Base-by-base conservation (phyloP, 2,329 filamentous ascomycete genomes). In the Colletotrichum acutatum region DNA sequence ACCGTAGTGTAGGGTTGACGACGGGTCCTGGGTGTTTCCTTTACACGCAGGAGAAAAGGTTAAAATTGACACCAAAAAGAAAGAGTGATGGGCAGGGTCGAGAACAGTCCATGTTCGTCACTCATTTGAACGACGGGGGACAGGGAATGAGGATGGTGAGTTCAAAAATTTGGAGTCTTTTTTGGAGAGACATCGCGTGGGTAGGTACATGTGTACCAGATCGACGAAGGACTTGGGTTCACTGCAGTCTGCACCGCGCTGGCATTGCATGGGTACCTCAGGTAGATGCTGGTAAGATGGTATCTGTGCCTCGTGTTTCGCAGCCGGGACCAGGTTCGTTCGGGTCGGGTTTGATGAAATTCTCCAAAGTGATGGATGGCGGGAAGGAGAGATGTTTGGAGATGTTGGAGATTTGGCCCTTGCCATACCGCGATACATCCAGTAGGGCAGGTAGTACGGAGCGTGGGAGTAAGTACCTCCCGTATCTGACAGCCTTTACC, bases 81-180 rank as follows among this genome's bases (percentile, higher is more conserved):
- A 42, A n/a, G 19, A 24, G 28, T 63, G 60, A 63, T 24, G n/a
- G 28, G 24, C 46, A 63, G 46, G 19, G 60, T 63, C 60, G 28
- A 63, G 46, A 63, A 53, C 46, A 24, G n/a, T 53, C 46, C 12
- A 26, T 63, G 14, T 53, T 24, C 28, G 24, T 53, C 28, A 52
- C 32, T 34, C 60, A 9, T 49, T n/a, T 12, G 32, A 8, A 49
- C 6, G 19, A n/a, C 42, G 19, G 16, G 37, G 37, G 16, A 49
- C 42, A 49, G 42, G 42, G 30, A 22, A 49, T 72, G 75, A 2
- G 66, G 66, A 76, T 19, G 60, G 67, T 14, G 76, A 73, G 62
- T 77, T 76, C 5, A 42, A 19, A 8, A 7, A 42, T 16, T 19
- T 42, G 37, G 16, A 42, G 14, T 19, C 14, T 42, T 14, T 16